Evolutionary conservation across 1,284 basidiomycete genomes (phyloP), one percentile per base, ranked within the genome.

Genomic region (Rhodotorula sp.): DNA sequence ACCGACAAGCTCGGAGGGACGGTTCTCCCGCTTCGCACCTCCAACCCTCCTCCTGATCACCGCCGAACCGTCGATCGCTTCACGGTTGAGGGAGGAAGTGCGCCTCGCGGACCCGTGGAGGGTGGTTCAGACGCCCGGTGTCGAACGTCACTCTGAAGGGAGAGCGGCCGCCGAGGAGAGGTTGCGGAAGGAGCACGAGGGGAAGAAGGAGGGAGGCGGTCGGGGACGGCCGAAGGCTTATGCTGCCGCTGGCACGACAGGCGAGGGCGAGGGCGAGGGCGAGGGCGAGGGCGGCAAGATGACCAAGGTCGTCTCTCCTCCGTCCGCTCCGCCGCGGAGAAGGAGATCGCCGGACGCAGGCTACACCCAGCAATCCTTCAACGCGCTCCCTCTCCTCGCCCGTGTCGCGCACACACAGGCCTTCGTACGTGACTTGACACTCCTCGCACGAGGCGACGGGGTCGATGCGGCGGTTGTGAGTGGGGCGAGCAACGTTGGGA

Each of bases 341-440:
- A 37, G 65, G 13, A 28, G 44, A 40, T 11, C 40, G 40, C 15
- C 15, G 11, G 40, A 44, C 10, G 5, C 16, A 13, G 69, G 69
- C 22, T 70, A 67, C 51, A 58, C 34, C 11, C 69, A 70, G 20
- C 34, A 55, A 22, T 55, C 58, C 4, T 77, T 76, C 67, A 77
- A 76, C 54, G 60, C 62, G 18, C 53, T 70, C 20, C 65, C 70
- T 7, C 22, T 69, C 5, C 34, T 44, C 8, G 57, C 70, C 24
- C 67, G 75, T 11, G 58, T 76, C 16, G 50, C 51, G 18, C 62
- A 66, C 37, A 73, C 74, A 15, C 58, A 51, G 40, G 34, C 57
- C 20, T 76, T 77, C 46, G 66, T 77, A 13, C 55, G 74, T 4
- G 76, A 77, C n/a, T n/a, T 77, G 26, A 73, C 75, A 15, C 28